Percentiles rank a stretch among this genome's conserved stretches.
phyloP scores from a whole-genome alignment of 1,284 basidiomycete species.

The Paramarasmius palmivorus region DNA sequence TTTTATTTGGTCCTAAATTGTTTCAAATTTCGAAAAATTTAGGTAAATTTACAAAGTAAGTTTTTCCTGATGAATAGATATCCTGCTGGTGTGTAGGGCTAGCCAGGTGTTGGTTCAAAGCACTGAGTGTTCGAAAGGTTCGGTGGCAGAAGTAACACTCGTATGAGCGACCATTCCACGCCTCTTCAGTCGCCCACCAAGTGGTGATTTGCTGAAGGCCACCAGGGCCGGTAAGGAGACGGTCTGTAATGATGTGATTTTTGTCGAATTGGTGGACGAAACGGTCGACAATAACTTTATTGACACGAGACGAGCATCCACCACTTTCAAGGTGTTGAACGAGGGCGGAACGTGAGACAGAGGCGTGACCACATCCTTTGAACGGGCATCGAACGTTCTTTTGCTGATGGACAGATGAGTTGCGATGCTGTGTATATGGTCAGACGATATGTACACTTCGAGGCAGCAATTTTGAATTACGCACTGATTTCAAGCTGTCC shows the following conservation, averaged over 20 bases:
- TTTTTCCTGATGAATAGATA: too few relatives aligned
- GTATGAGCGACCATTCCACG: constrained; percentile 49
- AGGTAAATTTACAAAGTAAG: too few relatives aligned
- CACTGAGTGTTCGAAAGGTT: constrained; percentile 32
- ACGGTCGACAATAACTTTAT: constrained; percentile 34
- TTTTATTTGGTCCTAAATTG: too few relatives aligned
- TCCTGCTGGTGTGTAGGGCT: constrained; percentile 47
- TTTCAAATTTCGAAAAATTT: too few relatives aligned
- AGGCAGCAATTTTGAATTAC: too few relatives aligned
- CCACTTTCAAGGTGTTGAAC: constrained; percentile 49
- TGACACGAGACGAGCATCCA: constrained; percentile 38
- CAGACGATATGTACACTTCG: too few relatives aligned
- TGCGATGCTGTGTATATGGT: constrained; percentile 20
- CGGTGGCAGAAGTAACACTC: constrained; percentile 58
- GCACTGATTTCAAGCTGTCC: constrained; percentile 33
- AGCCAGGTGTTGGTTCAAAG: constrained; percentile 53
- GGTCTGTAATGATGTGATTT: constrained; percentile 33
- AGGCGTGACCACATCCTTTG: constrained; percentile 35
- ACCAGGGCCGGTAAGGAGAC: constrained; percentile 32
- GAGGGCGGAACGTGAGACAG: constrained; percentile 45
- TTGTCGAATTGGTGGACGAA: constrained; percentile 33
- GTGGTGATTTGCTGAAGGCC: constrained; percentile 13
- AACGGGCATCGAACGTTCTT: constrained; percentile 36
- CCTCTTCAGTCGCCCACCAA: constrained; percentile 37
- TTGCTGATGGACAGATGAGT: constrained; percentile 15